Base-by-base conservation (phyloP, 1,284 basidiomycete species). In the Boletus mariae region DNA sequence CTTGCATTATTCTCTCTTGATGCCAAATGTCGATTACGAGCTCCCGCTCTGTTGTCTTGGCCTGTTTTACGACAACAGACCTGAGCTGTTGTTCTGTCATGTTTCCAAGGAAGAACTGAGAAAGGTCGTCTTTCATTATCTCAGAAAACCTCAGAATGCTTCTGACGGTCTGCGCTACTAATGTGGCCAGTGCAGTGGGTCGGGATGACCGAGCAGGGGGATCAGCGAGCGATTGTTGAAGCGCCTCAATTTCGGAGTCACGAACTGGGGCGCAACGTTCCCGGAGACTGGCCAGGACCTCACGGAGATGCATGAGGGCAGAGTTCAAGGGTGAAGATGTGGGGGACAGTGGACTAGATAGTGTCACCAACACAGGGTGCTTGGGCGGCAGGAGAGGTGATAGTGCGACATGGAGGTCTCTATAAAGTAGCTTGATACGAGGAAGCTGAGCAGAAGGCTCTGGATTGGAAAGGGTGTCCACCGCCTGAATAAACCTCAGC, bases 231-330 rank as follows among this genome's bases (percentile, higher is more conserved):
- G 64, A 50, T 23, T 55, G 58, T 25, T 76, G 65, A 17, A 87
- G 64, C 2, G 63, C 58, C 50, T 81, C 77, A 28, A 88, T 71
- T 20, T 74, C 68, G 2, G 66, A 57, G 60, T 90, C 87, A 25
- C 85, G 77, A 5, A 75, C 71, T 2, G 88, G 87, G 0, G 87
- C 83, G 52, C 86, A 89, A 46, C 85, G 79, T 56, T 79, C 65
- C 7, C 74, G 74, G 9, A 90, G 69, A 15, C 75, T 72, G 1
- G 54, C 48, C 11, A 86, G 67, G 13, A 81, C 67, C 50, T 82
- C 80, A 37, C 73, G 75, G 26, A 86, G 69, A 53, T 82, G 70
- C 29, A 66, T 65, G n/a, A 79, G 57, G 10, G 76, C 73, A n/a
- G 81, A 80, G 34, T 75, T 73, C n/a, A 89, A 69, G 0, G 84